A percentile compares a stretch with the other conserved stretches of the same genome.
phyloP scores from a whole-genome alignment of 129 eudicot species.

The Mikania micrantha region DNA sequence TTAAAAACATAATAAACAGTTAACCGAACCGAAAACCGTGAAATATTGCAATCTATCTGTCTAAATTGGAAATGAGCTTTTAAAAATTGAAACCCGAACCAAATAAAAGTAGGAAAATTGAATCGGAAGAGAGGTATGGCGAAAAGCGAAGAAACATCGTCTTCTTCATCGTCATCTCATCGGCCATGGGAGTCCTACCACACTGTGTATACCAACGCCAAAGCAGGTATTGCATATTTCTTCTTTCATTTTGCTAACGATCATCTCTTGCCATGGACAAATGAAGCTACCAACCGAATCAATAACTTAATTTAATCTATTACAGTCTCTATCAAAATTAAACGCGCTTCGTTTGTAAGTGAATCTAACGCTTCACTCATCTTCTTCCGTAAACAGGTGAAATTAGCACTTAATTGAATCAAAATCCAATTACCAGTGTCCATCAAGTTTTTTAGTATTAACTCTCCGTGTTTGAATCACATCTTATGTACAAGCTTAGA shows the following conservation, averaged over 20 bases:
- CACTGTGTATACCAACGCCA: slow-evolving; percentile 85
- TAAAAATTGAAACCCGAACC: no score
- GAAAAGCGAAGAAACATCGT: slow-evolving; percentile 26
- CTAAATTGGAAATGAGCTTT: no score
- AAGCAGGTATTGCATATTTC: slow-evolving; percentile 59
- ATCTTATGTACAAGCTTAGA: neutral
- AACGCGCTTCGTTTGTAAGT: no score
- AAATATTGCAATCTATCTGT: neutral
- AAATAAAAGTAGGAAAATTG: neutral
- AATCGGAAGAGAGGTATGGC: slow-evolving; percentile 17
- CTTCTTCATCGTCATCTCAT: slow-evolving; percentile 6
- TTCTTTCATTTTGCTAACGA: neutral
- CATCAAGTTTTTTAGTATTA: neutral
- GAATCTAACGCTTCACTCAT: neutral
- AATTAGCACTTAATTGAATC: neutral
- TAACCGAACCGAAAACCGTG: no score
- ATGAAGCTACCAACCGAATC: neutral
- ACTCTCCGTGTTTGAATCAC: neutral
- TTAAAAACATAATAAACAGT: no score
- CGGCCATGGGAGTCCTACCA: slow-evolving; percentile 95
- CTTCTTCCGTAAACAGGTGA: neutral
- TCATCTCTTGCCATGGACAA: neutral
- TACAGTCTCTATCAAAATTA: no score
- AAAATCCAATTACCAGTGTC: neutral
- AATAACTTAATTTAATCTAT: neutral